Conservation (phyloP, 2,329 filamentous ascomycete genomes). For the Xylariaceae sp. region DNA sequence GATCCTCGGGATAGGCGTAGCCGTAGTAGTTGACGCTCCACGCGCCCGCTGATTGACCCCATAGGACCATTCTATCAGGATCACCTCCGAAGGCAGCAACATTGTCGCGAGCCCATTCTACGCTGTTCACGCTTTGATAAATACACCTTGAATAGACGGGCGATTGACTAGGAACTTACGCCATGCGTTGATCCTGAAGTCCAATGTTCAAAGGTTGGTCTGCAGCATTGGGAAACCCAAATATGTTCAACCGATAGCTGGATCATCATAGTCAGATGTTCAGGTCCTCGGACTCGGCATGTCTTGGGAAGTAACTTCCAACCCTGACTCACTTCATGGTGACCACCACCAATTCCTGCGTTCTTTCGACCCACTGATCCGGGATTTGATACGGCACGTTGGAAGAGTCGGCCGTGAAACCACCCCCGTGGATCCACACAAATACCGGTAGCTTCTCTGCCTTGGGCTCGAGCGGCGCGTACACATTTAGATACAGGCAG, state of each 20-base stretch:
- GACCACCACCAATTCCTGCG: slow-evolving; percentile 15
- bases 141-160: too few species aligned
- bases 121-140: too few species aligned
- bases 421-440: slow-evolving; percentile 14
- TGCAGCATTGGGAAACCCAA: slow-evolving; percentile 19
- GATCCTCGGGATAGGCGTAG: slow-evolving; percentile 15
- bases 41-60: slow-evolving; percentile 44
- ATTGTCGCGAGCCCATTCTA: slow-evolving; percentile 49
- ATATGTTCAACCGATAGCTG: slow-evolving; percentile 23
- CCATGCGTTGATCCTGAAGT: slow-evolving; percentile 48
- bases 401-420: slow-evolving; percentile 5
- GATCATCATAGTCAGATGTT: neutral
- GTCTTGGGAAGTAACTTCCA: too few species aligned
- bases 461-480: slow-evolving; percentile 3
- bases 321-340: slow-evolving; percentile 4
- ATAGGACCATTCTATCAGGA: slow-evolving; percentile 37
- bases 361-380: slow-evolving; percentile 11
- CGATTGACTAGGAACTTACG: slow-evolving; percentile 14
- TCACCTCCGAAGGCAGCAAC: slow-evolving; percentile 49
- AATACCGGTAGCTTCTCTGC: slow-evolving; percentile 9
- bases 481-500: slow-evolving; percentile 12
- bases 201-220: slow-evolving; percentile 40
- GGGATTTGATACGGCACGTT: slow-evolving; percentile 13
- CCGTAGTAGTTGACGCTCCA: slow-evolving; percentile 7
- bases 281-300: neutral